Conservation (phyloP, 2,329 filamentous ascomycete genomes). For the Neurospora crassa region DNA sequence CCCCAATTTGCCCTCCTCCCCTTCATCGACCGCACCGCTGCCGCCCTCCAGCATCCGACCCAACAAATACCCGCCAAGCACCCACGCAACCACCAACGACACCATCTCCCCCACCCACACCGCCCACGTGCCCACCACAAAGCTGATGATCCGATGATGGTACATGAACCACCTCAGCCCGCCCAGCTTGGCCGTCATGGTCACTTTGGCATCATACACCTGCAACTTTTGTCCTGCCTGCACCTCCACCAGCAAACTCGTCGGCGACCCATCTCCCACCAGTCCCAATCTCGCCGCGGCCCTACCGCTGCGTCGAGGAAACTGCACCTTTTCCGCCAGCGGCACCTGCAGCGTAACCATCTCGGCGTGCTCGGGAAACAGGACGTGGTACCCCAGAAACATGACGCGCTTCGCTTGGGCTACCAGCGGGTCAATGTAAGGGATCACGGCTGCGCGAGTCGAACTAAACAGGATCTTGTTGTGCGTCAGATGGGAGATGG, state of each 20-base stretch:
- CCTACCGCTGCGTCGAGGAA: conserved; percentile 29
- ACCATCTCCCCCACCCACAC: conserved; percentile 74
- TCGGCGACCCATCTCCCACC: conserved; percentile 22
- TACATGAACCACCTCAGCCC: conserved; percentile 84
- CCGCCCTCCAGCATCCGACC: conserved; percentile 9
- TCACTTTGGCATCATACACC: conserved; percentile 61
- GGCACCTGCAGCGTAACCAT: conserved; percentile 52
- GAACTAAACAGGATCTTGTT: conserved; percentile 29
- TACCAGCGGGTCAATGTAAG: conserved; percentile 65
- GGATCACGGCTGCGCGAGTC: conserved; percentile 67
- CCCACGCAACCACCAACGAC: conserved; percentile 58
- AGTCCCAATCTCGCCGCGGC: conserved; percentile 17
- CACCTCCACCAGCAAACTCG: conserved; percentile 50
- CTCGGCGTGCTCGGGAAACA: conserved; percentile 54
- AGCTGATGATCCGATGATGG: conserved; percentile 62
- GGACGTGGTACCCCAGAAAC: conserved; percentile 58
- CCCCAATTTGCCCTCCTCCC: conserved; percentile 7
- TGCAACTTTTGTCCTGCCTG: conserved; percentile 62
- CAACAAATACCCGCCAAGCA: conserved; percentile 22
- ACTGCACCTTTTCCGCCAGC: conserved; percentile 66
- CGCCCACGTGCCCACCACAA: conserved; percentile 53
- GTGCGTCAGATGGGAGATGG: not conserved
- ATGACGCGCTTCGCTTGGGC: conserved; percentile 50
- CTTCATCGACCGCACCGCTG: conserved; percentile 12
- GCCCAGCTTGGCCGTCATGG: conserved; percentile 63